These are phyloP conservation scores for Raphanus hybrid DNA, from an alignment of 441 rosid genomes.

Conservation along the genomic window DNA sequence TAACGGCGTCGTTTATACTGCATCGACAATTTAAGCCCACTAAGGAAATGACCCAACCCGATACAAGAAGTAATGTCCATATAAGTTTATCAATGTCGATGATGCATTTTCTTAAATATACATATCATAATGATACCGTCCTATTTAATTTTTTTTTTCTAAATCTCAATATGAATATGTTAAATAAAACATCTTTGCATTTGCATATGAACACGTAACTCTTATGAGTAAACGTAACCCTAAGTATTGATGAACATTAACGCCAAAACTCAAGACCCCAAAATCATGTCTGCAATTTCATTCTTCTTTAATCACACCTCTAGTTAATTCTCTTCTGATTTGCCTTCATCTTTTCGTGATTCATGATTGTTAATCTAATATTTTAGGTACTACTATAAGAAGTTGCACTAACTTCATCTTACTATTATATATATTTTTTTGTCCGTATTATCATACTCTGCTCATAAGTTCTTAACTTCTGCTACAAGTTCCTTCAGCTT, in stretches of 20 bases:
- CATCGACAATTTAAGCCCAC: background rate
- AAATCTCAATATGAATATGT: background rate
- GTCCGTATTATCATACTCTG: slow-evolving; percentile 2
- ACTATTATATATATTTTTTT: background rate
- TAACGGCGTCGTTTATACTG: background rate
- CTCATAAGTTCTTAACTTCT: background rate
- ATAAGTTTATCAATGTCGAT: background rate
- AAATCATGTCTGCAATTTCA: slow-evolving; percentile 30
- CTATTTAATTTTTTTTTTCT: background rate
- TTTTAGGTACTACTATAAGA: background rate
- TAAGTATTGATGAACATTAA: slow-evolving; percentile 3
- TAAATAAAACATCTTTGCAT: slow-evolving; percentile 24
- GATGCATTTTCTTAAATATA: background rate
- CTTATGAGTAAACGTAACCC: slow-evolving; percentile 35
- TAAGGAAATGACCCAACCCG: background rate
- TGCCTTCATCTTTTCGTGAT: slow-evolving; percentile 29
- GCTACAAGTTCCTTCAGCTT: background rate
- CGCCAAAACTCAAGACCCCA: background rate
- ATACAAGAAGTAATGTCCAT: background rate
- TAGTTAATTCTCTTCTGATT: slow-evolving; percentile 9
- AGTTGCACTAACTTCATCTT: slow-evolving; percentile 17
- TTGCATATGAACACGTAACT: slow-evolving; percentile 25
- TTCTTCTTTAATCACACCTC: slow-evolving; percentile 21
- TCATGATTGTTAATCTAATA: slow-evolving; percentile 6
- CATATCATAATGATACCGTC: background rate